These are phyloP conservation scores for Prunus davidiana DNA, from an alignment of 306 rosid species.

Conservation along the genomic window DNA sequence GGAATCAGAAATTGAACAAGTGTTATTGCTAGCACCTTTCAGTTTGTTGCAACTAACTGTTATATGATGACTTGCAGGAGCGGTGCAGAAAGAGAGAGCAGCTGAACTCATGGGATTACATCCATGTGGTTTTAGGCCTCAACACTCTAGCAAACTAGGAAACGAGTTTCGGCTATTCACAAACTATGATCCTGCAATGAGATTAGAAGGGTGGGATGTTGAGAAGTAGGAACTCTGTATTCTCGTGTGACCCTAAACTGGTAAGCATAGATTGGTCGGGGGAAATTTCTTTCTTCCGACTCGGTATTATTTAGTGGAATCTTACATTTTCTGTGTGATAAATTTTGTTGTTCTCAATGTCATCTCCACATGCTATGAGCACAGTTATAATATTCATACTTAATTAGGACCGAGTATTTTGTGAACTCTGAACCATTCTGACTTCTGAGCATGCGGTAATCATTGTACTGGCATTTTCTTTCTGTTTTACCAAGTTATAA, in stretches of 20 bases:
- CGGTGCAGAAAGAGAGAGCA: constrained; percentile 82
- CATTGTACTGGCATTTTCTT: not conserved
- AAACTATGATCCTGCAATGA: constrained; percentile 76
- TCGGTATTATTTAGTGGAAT: not conserved
- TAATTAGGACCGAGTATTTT: not conserved
- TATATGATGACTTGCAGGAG: constrained; percentile 51
- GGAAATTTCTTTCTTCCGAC: not conserved
- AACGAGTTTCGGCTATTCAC: constrained; percentile 83
- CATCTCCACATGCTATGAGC: not conserved
- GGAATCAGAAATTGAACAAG: not conserved
- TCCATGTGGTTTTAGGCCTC: constrained; percentile 85
- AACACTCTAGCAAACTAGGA: constrained; percentile 78
- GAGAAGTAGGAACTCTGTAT: constrained; percentile 27
- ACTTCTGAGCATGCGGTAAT: not conserved
- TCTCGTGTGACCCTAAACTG: constrained; percentile 10
- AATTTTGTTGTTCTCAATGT: not conserved
- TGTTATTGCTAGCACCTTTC: not conserved
- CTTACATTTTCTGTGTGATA: too few species aligned
- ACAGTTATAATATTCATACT: not conserved
- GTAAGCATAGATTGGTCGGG: constrained; percentile 7
- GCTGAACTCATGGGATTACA: constrained; percentile 74
- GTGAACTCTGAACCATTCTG: not conserved
- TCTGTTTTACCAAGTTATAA: not conserved
- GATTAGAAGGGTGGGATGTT: constrained; percentile 77
- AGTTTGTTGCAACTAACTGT: not conserved